Conservation (phyloP, 176 grass and related monocot genomes). For the Lolium perenne region DNA sequence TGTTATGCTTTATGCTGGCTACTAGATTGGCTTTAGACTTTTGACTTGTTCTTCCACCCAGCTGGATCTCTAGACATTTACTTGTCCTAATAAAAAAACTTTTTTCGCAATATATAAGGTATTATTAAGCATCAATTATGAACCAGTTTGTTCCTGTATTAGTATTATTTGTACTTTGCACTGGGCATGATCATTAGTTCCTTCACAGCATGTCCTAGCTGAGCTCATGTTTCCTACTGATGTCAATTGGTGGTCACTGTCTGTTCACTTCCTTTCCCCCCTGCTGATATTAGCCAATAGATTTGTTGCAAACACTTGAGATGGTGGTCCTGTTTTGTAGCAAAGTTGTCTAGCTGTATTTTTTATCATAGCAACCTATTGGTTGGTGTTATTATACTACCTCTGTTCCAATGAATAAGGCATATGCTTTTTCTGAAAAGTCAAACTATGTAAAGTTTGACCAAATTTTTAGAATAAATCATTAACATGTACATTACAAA, state of each 20-base stretch:
- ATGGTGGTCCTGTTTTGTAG: background rate
- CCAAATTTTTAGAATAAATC: no score
- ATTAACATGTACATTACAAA: no score
- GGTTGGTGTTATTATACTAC: background rate
- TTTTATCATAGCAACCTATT: background rate
- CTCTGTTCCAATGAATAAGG: no score
- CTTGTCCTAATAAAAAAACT: conserved; percentile 28
- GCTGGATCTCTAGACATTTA: conserved; percentile 1
- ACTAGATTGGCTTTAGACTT: background rate
- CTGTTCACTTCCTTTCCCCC: background rate
- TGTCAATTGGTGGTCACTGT: background rate
- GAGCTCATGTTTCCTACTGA: conserved; percentile 5
- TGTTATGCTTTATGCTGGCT: conserved; percentile 14
- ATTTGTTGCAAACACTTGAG: no score
- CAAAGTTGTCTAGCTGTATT: background rate
- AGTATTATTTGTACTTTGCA: conserved; percentile 12
- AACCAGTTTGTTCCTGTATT: background rate
- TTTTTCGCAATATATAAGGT: background rate
- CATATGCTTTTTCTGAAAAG: no score
- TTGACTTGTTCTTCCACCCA: background rate
- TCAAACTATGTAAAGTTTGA: no score
- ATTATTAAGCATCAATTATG: background rate
- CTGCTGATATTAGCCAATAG: background rate
- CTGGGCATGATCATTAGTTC: conserved; percentile 6
- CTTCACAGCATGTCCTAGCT: conserved; percentile 1